Evolutionary conservation across 495 filamentous ascomycete species (phyloP).

Genomic region (Podospora australis): DNA sequence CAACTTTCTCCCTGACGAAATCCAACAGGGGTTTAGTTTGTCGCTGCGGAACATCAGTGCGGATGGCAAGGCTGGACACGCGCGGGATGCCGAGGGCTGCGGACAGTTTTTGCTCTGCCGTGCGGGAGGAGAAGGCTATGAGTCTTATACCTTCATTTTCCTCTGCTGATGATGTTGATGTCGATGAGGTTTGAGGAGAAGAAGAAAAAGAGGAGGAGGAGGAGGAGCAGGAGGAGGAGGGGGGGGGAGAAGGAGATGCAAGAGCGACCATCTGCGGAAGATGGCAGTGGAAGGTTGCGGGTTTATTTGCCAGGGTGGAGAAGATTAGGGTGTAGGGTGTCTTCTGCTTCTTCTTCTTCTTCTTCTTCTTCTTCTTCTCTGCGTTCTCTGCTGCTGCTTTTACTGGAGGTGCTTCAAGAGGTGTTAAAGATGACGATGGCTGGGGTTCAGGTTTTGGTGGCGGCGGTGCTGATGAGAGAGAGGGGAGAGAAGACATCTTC

Average conservation of each 20-base stretch:
- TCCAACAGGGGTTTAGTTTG: constrained; percentile 43
- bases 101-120: constrained; percentile 44
- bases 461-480: too few species aligned
- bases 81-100: constrained; percentile 49
- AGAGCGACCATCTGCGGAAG: constrained; percentile 52
- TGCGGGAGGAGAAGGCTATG: constrained; percentile 42
- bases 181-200: too few species aligned
- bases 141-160: constrained; percentile 41
- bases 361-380: too few species aligned
- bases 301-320: constrained; percentile 43
- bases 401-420: too few species aligned
- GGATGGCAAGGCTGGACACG: constrained; percentile 52
- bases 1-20: constrained; percentile 43
- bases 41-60: constrained; percentile 37
- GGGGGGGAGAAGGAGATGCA: constrained; percentile 39
- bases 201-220: too few species aligned
- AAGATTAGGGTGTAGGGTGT: constrained; percentile 39
- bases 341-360: background rate
- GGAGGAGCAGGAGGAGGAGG: too few species aligned
- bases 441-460: too few species aligned
- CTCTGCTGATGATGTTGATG: too few species aligned
- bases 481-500: too few species aligned
- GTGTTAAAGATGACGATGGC: too few species aligned
- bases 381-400: too few species aligned
- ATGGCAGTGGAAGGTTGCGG: constrained; percentile 49